phyloP scores from a whole-genome alignment of 1,284 basidiomycete genomes.

The Agaricales sp. region DNA sequence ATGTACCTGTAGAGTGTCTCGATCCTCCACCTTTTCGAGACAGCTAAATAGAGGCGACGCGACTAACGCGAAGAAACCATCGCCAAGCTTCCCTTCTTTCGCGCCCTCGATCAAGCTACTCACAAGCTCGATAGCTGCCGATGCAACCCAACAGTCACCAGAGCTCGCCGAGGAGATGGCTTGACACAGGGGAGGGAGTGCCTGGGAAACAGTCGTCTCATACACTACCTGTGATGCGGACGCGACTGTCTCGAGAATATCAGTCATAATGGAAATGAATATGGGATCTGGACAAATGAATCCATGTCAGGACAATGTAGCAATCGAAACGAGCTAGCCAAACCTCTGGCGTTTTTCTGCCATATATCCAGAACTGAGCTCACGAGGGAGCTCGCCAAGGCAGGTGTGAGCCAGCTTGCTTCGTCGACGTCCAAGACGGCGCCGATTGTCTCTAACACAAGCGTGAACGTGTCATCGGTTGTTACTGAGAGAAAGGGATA shows the following conservation, averaged over 20 bases:
- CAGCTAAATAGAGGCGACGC: constrained; percentile 69
- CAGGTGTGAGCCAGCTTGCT: constrained; percentile 56
- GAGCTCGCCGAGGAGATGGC: constrained; percentile 49
- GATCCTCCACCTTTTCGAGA: constrained; percentile 62
- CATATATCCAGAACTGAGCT: constrained; percentile 67
- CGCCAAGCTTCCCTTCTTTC: constrained; percentile 56
- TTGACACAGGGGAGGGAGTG: constrained; percentile 62
- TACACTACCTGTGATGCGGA: constrained; percentile 53
- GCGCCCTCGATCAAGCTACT: constrained; percentile 62
- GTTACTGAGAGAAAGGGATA: constrained; percentile 76
- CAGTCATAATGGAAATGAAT: constrained; percentile 77
- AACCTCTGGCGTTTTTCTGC: constrained; percentile 78
- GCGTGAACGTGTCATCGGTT: constrained; percentile 82
- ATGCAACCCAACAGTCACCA: constrained; percentile 61
- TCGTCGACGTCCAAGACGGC: constrained; percentile 70
- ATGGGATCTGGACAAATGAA: constrained; percentile 61
- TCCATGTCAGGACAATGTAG: neutral
- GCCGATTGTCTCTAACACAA: constrained; percentile 81
- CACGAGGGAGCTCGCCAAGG: constrained; percentile 56
- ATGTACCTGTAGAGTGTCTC: constrained; percentile 74
- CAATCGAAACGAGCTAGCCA: neutral
- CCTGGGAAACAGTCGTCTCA: constrained; percentile 58
- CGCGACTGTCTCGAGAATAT: constrained; percentile 69
- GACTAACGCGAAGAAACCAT: constrained; percentile 66
- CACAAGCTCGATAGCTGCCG: constrained; percentile 76